phyloP scores from a whole-genome alignment of 106 monocot species.

The Xerophyta viscosa region DNA sequence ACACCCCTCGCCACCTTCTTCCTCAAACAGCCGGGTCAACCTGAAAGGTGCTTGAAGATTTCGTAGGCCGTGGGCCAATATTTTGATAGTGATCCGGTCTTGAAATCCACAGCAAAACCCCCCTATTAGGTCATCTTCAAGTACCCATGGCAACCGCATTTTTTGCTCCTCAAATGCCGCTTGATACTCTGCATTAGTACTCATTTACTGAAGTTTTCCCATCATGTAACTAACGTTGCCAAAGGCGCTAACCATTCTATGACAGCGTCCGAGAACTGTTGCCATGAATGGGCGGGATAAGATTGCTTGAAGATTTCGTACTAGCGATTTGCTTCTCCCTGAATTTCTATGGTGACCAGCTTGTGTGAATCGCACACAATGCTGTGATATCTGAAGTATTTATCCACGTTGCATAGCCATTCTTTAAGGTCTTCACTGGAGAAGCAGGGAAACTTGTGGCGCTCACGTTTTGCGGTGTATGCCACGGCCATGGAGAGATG shows the following conservation, averaged over 20 bases:
- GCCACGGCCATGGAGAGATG: no score
- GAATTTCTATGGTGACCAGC: no score
- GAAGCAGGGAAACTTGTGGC: no score
- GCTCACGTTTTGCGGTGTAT: no score
- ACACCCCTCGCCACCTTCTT: not conserved
- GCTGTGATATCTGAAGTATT: no score
- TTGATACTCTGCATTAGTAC: not conserved
- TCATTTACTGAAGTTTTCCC: not conserved
- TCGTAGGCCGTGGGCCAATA: not conserved
- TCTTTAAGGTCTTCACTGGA: no score
- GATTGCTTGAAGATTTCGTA: not conserved
- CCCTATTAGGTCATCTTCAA: not conserved
- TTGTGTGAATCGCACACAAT: no score
- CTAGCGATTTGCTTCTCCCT: not conserved
- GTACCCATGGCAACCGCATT: not conserved
- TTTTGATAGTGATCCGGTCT: not conserved
- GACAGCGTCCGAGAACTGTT: not conserved
- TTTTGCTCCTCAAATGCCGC: not conserved
- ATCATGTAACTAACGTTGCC: not conserved
- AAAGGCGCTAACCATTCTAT: not conserved
- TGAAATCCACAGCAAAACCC: not conserved
- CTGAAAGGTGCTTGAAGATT: not conserved
- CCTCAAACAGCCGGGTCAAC: not conserved
- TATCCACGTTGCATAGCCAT: no score
- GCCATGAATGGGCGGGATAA: not conserved